Evolutionary conservation across 2,329 filamentous ascomycete genomes (phyloP).

Genomic region (Ophiognomonia clavigignenti-juglandacearum): DNA sequence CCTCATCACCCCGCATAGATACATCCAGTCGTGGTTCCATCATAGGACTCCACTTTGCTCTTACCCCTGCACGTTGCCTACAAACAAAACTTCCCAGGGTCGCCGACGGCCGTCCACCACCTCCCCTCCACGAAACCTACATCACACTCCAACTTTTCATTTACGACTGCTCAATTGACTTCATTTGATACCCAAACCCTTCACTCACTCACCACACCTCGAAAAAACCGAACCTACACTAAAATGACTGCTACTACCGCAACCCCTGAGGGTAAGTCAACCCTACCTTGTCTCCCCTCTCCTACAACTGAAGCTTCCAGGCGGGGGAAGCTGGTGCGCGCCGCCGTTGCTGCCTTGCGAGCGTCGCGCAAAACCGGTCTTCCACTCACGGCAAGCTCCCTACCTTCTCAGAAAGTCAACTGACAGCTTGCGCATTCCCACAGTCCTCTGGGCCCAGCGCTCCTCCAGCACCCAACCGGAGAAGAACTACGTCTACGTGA

Average conservation of each 20-base stretch:
- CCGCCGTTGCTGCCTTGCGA: too few relatives aligned
- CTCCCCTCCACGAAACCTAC: too few relatives aligned
- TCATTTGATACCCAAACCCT: not conserved
- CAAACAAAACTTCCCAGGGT: not conserved
- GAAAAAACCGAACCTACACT: not conserved
- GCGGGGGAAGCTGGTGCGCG: not conserved
- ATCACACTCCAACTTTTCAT: too few relatives aligned
- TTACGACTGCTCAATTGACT: too few relatives aligned
- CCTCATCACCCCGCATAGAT: too few relatives aligned
- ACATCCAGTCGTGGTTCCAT: too few relatives aligned
- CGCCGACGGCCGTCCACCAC: too few relatives aligned
- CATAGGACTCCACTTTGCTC: too few relatives aligned
- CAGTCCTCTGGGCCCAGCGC: conserved; percentile 98
- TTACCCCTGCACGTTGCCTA: not conserved
- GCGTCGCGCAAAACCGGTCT: too few relatives aligned
- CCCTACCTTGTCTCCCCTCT: not conserved
- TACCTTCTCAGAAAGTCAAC: too few relatives aligned
- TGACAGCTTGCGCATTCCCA: not conserved
- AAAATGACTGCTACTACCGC: conserved; percentile 25
- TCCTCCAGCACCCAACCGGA: conserved; percentile 72
- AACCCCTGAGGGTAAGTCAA: conserved; percentile 35
- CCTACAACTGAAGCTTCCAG: not conserved
- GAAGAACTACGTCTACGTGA: conserved; percentile 95
- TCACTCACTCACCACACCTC: not conserved
- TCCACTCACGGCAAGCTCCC: too few relatives aligned